Percentiles rank a stretch among this genome's conserved stretches.
Conservation (phyloP, 1,139 yeast species). For the Yamadazyma mexicana region DNA sequence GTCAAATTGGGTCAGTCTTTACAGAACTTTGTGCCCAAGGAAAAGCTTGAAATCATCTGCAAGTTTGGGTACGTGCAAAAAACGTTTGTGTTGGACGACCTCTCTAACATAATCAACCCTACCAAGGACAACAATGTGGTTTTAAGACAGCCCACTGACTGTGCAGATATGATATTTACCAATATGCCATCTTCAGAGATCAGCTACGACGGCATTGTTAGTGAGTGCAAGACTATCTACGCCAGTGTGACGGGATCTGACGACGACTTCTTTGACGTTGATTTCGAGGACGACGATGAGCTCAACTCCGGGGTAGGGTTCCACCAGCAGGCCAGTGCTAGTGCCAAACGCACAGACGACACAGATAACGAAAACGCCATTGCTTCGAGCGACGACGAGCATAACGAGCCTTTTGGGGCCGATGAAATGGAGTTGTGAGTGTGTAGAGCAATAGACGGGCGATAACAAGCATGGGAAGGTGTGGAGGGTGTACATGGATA, state of each 20-base stretch:
- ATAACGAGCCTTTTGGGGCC: slow-evolving; percentile 53
- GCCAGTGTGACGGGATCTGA: slow-evolving; percentile 83
- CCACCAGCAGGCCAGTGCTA: slow-evolving; percentile 15
- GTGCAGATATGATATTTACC: slow-evolving; percentile 57
- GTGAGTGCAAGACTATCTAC: slow-evolving; percentile 77
- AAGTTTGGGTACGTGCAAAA: slow-evolving; percentile 80
- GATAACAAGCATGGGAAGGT: too few species aligned
- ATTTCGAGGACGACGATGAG: slow-evolving; percentile 92
- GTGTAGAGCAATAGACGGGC: neutral
- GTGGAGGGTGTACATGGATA: too few species aligned
- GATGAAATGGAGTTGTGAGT: slow-evolving; percentile 61
- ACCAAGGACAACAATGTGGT: slow-evolving; percentile 32
- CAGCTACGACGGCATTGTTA: slow-evolving; percentile 85
- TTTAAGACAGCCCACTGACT: slow-evolving; percentile 29
- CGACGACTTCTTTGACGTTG: slow-evolving; percentile 94
- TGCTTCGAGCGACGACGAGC: slow-evolving; percentile 41
- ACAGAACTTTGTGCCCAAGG: slow-evolving; percentile 80
- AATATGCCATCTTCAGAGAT: slow-evolving; percentile 80
- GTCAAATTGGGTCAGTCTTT: slow-evolving; percentile 84
- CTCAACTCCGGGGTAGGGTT: slow-evolving; percentile 19
- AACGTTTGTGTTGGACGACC: slow-evolving; percentile 50
- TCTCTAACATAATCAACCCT: slow-evolving; percentile 40
- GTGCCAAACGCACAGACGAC: slow-evolving; percentile 9
- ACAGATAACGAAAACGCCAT: slow-evolving; percentile 39
- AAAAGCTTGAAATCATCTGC: slow-evolving; percentile 72